Conservation (phyloP, 352 stramenopile species). For the Globisporangium takayamanum region DNA sequence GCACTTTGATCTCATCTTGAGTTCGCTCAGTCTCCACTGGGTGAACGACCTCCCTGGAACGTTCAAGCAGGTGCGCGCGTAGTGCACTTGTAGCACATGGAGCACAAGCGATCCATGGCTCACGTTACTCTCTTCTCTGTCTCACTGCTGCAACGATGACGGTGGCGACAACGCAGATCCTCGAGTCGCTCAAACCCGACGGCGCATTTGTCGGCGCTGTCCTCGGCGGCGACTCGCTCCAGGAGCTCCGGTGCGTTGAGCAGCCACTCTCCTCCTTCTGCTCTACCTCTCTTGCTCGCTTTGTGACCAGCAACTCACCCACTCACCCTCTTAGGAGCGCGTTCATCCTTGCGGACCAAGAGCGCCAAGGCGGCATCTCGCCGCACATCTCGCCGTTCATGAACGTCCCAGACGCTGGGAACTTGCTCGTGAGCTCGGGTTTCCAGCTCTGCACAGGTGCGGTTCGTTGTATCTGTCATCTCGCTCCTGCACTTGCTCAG, state of each 20-base stretch:
- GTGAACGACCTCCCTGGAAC: slow-evolving; percentile 93
- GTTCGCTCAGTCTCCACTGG: slow-evolving; percentile 94
- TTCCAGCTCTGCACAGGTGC: slow-evolving; percentile 92
- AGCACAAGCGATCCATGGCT: too few species aligned
- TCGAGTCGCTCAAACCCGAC: slow-evolving; percentile 92
- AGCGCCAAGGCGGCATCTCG: slow-evolving; percentile 92
- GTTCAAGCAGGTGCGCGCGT: slow-evolving; percentile 49
- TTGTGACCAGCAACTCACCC: background rate
- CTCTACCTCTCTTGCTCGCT: too few species aligned
- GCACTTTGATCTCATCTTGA: slow-evolving; percentile 97
- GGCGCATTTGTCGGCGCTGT: slow-evolving; percentile 95
- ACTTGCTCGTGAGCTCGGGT: slow-evolving; percentile 87
- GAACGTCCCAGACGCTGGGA: slow-evolving; percentile 93
- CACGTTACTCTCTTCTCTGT: background rate
- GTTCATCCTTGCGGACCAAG: slow-evolving; percentile 94
- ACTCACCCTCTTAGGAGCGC: slow-evolving; percentile 48
- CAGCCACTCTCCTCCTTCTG: too few species aligned
- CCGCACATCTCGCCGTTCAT: slow-evolving; percentile 95
- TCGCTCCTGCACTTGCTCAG: too few species aligned
- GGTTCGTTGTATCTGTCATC: background rate
- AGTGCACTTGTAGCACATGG: background rate
- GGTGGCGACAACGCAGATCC: slow-evolving; percentile 26
- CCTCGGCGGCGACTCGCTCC: slow-evolving; percentile 92
- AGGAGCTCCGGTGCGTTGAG: slow-evolving; percentile 86
- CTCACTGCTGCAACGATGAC: background rate